Base-by-base conservation (phyloP, 768 basidiomycete genomes). In the Basidioascus undulatus region DNA sequence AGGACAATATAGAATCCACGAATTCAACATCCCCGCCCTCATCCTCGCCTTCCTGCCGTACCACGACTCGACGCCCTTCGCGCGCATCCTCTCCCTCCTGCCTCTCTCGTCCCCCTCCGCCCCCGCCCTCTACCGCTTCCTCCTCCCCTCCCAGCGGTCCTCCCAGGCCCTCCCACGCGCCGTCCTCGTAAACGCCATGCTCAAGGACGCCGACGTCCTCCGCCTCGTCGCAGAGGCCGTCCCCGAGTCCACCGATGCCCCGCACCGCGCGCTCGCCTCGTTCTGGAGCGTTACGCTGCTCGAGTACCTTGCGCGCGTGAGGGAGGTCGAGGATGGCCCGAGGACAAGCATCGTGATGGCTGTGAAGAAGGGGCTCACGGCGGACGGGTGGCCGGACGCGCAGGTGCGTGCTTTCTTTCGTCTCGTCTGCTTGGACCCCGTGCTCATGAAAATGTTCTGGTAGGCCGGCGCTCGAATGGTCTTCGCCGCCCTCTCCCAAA, bases 11-110 rank as follows among this genome's bases (percentile, higher is more conserved):
- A 94, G 89, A 55, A 71, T 94, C 21, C 69, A 94, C 53, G 86
- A 96, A 55, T 84, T 94, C 62, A 92, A 96, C 51, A 66, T 87
- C 40, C 68, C 76, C 40, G 66, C 68, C 19, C 54, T 86, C 21
- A 65, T 96, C 6, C 60, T 73, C 7, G 62, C 84, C 19, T 96
- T 96, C 59, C 61, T 94, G 24, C 92, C 92, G 0, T 94, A 89
- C 54, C 84, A 96, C 52, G 82, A 87, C 49, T 79, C 87, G 5
- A 74, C 80, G 0, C 84, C 94, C 55, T 96, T 96, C 57, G 68
- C 76, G 8, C 89, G 92, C 50, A 81, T 94, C 67, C 64, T 92
- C 20, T 71, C 78, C 2, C 83, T 98, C 50, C 61, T 94, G 40
- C 69, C 75, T 50, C 32, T 26, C 6, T 10, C 6, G 21, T 13